Evolutionary conservation across 2,329 filamentous ascomycete species (phyloP).

Genomic region (Lasiodiplodia citricola): DNA sequence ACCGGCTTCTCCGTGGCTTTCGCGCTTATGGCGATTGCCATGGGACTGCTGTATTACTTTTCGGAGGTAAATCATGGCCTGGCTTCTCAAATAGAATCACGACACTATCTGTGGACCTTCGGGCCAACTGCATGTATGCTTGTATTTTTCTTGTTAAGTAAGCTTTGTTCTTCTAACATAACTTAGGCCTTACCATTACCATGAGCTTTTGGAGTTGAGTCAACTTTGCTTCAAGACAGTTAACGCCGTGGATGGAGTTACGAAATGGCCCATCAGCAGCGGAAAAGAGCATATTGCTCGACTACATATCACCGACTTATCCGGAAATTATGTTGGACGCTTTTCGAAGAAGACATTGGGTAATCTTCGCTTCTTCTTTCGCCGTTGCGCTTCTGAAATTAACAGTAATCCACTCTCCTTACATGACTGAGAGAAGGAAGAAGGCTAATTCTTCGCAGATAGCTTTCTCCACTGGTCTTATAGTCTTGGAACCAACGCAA

Average conservation of each 20-base stretch:
- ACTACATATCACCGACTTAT: not conserved
- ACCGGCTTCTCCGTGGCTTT: not conserved
- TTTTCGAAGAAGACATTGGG: not conserved
- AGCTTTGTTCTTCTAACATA: not conserved
- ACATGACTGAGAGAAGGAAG: not conserved
- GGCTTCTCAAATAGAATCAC: not conserved
- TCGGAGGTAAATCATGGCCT: not conserved
- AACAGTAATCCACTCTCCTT: not conserved
- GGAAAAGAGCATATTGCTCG: not conserved
- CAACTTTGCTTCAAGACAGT: not conserved
- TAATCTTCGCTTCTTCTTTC: not conserved
- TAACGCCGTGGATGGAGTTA: not conserved
- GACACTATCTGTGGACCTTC: slow-evolving; percentile 1
- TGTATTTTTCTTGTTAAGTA: not conserved
- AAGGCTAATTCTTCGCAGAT: not conserved
- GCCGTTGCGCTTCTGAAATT: not conserved
- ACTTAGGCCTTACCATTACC: not conserved
- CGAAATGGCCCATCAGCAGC: not conserved
- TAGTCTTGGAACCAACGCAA: not conserved
- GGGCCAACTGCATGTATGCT: slow-evolving; percentile 4
- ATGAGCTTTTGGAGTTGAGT: not conserved
- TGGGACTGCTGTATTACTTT: not conserved
- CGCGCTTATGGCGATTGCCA: not conserved
- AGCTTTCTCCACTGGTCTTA: not conserved
- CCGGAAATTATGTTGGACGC: not conserved